Conservation (phyloP, 2,329 filamentous ascomycete genomes). For the Xylariaceae sp. region DNA sequence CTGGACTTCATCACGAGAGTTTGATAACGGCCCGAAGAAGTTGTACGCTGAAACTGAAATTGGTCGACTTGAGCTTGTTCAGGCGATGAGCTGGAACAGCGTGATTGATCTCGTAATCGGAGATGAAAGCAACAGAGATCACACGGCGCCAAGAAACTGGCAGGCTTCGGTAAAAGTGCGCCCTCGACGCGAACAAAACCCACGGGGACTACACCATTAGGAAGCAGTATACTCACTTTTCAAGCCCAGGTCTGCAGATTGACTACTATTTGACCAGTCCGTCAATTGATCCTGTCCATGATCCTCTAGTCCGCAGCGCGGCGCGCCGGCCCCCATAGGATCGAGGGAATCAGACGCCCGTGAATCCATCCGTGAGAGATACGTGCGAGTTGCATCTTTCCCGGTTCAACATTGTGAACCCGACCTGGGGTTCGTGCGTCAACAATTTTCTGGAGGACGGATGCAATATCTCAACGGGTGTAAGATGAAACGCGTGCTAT, state of each 20-base stretch:
- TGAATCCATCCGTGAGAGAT: slow-evolving; percentile 36
- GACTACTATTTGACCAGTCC: slow-evolving; percentile 22
- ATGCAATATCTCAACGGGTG: slow-evolving; percentile 27
- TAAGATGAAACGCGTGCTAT: slow-evolving; percentile 30
- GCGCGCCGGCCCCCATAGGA: slow-evolving; percentile 33
- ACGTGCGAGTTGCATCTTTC: slow-evolving; percentile 36
- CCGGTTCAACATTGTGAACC: slow-evolving; percentile 35
- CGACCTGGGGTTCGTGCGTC: slow-evolving; percentile 32
- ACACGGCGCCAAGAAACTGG: too few relatives aligned
- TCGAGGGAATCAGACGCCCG: slow-evolving; percentile 33
- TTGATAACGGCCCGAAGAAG: too few relatives aligned
- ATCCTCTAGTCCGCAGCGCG: slow-evolving; percentile 20
- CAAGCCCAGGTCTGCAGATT: slow-evolving; percentile 27
- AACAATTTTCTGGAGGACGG: slow-evolving; percentile 21
- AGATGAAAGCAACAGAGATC: too few relatives aligned
- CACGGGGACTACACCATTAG: slow-evolving; percentile 15
- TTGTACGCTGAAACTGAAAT: too few relatives aligned
- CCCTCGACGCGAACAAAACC: slow-evolving; percentile 15
- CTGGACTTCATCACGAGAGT: too few relatives aligned
- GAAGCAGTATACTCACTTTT: slow-evolving; percentile 7
- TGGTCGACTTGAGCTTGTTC: too few relatives aligned
- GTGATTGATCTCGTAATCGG: too few relatives aligned
- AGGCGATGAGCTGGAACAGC: too few relatives aligned
- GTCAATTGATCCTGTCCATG: slow-evolving; percentile 24
- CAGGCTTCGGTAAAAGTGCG: neutral